Evolutionary conservation across 768 basidiomycete genomes (phyloP).

Genomic region (Suillus weaverae): DNA sequence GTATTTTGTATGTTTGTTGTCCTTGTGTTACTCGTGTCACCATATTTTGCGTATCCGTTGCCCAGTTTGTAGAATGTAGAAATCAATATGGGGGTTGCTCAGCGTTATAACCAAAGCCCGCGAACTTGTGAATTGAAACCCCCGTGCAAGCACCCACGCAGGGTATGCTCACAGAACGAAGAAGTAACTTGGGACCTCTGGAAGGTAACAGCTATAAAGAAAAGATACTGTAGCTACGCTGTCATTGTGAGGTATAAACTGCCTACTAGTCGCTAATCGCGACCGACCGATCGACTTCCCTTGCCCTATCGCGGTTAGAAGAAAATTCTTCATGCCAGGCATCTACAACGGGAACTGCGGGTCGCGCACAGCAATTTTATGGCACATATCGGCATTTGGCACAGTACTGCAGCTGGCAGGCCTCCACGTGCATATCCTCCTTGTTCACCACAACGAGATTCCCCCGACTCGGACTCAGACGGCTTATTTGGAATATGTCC

Average conservation of each 20-base stretch:
- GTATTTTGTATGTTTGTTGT: neutral
- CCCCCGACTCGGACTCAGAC: neutral
- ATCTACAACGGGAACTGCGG: neutral
- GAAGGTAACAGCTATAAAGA: no score
- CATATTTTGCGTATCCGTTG: no score
- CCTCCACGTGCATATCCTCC: neutral
- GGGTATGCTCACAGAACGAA: no score
- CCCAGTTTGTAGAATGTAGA: neutral
- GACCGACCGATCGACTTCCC: neutral
- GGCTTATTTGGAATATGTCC: no score
- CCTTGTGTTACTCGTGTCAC: neutral
- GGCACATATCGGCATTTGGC: neutral
- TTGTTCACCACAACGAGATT: neutral
- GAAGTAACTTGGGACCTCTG: no score
- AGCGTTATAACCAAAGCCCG: neutral
- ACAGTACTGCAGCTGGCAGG: neutral
- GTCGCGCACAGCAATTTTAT: neutral
- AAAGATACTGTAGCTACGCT: no score
- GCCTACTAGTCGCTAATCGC: neutral
- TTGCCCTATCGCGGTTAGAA: neutral
- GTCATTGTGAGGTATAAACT: neutral
- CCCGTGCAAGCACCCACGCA: no score
- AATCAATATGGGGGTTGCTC: neutral
- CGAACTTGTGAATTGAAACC: neutral
- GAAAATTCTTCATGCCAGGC: neutral